Percentiles rank a stretch among this genome's conserved stretches.
These are phyloP conservation scores for Boletellus emodensis DNA, from an alignment of 768 basidiomycete genomes.

Conservation along the genomic window DNA sequence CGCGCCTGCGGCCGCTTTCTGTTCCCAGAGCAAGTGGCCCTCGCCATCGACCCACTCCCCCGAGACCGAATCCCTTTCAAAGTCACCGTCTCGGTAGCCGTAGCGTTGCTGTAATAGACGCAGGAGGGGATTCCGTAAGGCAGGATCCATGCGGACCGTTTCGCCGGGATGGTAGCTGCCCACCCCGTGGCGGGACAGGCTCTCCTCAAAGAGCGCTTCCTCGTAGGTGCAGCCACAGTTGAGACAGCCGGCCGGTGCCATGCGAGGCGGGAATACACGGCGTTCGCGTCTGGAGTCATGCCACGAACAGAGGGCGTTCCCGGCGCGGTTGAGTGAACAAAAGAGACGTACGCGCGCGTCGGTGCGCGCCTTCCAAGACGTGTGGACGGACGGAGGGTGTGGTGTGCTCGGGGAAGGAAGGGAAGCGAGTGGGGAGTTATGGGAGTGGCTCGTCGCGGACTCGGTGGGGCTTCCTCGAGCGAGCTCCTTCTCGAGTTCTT, in stretches of 20 bases:
- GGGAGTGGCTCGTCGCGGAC: constrained; percentile 20
- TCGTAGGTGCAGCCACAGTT: constrained; percentile 87
- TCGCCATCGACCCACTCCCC: constrained; percentile 70
- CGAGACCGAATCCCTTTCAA: constrained; percentile 63
- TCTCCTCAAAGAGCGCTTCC: constrained; percentile 85
- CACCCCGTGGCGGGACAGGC: constrained; percentile 70
- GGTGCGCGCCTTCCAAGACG: constrained; percentile 69
- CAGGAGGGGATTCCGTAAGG: constrained; percentile 75
- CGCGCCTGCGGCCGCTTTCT: constrained; percentile 41
- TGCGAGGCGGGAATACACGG: constrained; percentile 69
- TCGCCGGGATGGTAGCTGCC: constrained; percentile 84
- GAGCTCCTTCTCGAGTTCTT: constrained; percentile 46
- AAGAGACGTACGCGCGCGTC: constrained; percentile 66
- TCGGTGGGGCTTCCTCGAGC: constrained; percentile 29
- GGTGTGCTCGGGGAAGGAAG: constrained; percentile 28
- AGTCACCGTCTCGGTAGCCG: constrained; percentile 80
- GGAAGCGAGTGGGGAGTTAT: constrained; percentile 9
- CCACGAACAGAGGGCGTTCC: constrained; percentile 87
- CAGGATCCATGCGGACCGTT: constrained; percentile 85
- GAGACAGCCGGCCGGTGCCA: constrained; percentile 71
- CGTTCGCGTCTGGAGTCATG: constrained; percentile 86
- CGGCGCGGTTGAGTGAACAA: constrained; percentile 82
- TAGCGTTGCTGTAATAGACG: constrained; percentile 68
- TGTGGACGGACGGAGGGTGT: constrained; percentile 42
- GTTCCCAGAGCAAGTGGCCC: constrained; percentile 61